Base-by-base conservation (phyloP, 169 alveolate genomes). In the Cyclospora cayetanensis region DNA sequence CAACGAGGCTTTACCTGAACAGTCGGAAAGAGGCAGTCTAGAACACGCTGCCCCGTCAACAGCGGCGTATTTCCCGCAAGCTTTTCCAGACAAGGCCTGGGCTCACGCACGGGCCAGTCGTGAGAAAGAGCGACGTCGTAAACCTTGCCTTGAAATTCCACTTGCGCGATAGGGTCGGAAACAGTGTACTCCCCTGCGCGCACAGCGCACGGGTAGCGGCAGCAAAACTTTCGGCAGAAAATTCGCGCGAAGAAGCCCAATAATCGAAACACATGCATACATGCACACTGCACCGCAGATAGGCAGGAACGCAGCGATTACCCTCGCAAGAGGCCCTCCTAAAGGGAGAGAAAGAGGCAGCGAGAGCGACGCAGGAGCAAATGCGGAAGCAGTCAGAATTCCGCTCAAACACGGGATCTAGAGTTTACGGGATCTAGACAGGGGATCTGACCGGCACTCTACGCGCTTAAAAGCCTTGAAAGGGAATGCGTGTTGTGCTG, bases 101-200 rank as follows among this genome's bases (percentile, higher is more conserved):
- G 99, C 91, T 98, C 98, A 91, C 99, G 93, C 52, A 99, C 99
- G 31, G 99, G 99, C 99, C 99, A 99, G 84, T 96, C 96, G 93
- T 99, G 99, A 79, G 98, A 94, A 99, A 99, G 98, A 34, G 97
- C 93, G 90, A 97, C 96, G 35, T 96, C 95, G 50, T 95, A 95
- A 66, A 94, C 95, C 92, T 98, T 97, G 37, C 98, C 99, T 52
- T 97, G 98, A 76, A 95, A 96, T 88, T 97, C 99, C 39, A 97
- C 41, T 9, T 86, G 63, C 72, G 52, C 22, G 43, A 77, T 68
- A 55, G 83, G 18, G 41, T 76, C 93, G 70, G 27, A 39, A 41
- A 77, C 63, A 41, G 39, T 90, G 96, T 72, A 95, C 89, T 77
- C 91, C 96, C 82, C 94, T 86, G 18, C 18, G 31, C n/a, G 39